These are phyloP conservation scores for Pythium oligandrum DNA, from an alignment of 352 stramenopile genomes.

Conservation along the genomic window DNA sequence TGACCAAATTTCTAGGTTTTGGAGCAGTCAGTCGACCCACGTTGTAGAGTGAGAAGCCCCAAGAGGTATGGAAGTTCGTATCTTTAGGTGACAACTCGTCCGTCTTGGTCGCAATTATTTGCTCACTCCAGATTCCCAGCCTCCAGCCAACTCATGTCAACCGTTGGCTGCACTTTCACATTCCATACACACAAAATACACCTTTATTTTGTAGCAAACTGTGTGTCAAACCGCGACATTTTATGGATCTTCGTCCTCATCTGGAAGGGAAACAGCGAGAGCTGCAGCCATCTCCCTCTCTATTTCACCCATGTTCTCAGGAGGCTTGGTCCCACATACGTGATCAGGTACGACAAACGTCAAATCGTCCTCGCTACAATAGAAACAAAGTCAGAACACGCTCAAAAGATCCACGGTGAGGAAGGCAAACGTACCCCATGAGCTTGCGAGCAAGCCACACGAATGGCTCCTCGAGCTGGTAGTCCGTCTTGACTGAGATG, in stretches of 20 bases:
- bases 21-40: no score
- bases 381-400: not conserved
- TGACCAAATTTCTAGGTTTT: no score
- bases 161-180: no score
- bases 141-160: no score
- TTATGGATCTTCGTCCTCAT: conserved; percentile 98
- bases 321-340: conserved; percentile 95
- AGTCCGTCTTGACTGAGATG: conserved; percentile 99
- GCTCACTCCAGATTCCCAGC: no score
- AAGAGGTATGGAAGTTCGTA: no score
- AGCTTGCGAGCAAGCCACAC: conserved; percentile 99
- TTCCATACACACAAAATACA: no score
- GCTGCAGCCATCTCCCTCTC: conserved; percentile 90
- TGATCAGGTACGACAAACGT: conserved; percentile 97
- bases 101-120: no score
- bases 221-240: not conserved
- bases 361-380: conserved; percentile 93
- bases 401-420: not conserved
- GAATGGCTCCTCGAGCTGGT: conserved; percentile 99
- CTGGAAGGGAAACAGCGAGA: conserved; percentile 91
- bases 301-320: conserved; percentile 90
- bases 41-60: no score
- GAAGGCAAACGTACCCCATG: conserved; percentile 69
- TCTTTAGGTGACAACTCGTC: no score
- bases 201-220: no score